Evolutionary conservation across 2,329 filamentous ascomycete genomes (phyloP), one percentile per base, ranked within the genome.

Genomic region (Chrysosporium keratinophilum): DNA sequence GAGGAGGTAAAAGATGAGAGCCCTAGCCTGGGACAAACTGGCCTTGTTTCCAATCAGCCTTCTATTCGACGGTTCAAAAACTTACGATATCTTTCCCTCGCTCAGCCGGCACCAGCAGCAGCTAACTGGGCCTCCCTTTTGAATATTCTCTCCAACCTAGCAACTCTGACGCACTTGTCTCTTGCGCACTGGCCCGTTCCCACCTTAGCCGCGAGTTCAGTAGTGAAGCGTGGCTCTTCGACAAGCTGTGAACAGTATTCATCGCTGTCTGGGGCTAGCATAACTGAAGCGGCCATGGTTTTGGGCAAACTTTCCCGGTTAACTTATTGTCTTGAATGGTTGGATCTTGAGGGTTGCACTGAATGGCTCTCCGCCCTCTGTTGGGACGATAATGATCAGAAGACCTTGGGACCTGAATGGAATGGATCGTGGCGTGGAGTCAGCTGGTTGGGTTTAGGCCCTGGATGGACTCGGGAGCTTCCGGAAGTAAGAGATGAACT

Each of bases 151-250:
- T 71, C 74, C 0, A 70, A 77, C 23, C 65, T 81, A 0, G 71
- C 76, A n/a, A 79, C 74, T 2, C 63, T 84, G 20, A 82, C 79
- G 0, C 80, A 83, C 58, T 69, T 84, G 1, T 83, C 80, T 0
- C 70, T 84, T 1, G 80, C 80, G 1, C 73, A 80, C 63, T 84
- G 81, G 81, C 79, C 80, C 2, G 67, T 71, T 17, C 81, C 81
- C 1, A 78, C 76, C 0, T 66, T 77, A n/a, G 80, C 78, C 0
- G 78, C 78, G 0, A 77, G 79, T 56, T 68, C 78, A 2, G 31
- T 15, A 12, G 23, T 34, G 12, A 49, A 35, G 33, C 10, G 19
- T 9, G 20, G 33, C 10, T 15, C 34, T 31, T 17, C 19, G 3
- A 39, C 10, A 10, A 17, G 9, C 34, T 10, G 12, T 31, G 12